phyloP scores from a whole-genome alignment of 148 eudicot species.

The Persicaria tinctoria region DNA sequence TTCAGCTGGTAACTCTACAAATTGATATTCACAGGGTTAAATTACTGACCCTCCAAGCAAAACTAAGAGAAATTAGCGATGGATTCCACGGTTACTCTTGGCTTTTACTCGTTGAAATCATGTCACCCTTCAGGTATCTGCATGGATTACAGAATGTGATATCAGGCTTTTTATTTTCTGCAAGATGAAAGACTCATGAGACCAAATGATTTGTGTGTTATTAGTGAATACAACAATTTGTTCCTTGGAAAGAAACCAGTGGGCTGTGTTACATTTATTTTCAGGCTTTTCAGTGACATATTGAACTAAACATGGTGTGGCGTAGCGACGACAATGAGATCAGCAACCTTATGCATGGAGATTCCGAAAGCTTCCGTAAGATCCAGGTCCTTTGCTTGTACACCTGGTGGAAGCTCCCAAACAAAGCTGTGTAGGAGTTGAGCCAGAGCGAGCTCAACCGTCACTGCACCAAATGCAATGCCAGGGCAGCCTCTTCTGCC shows the following conservation, averaged over 20 bases:
- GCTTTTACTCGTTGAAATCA: too few relatives aligned
- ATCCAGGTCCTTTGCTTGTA: slow-evolving; percentile 35
- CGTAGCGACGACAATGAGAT: slow-evolving; percentile 29
- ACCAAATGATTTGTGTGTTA: too few relatives aligned
- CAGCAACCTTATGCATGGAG: slow-evolving; percentile 39
- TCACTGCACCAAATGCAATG: slow-evolving; percentile 36
- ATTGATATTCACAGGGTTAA: too few relatives aligned
- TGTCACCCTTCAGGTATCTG: too few relatives aligned
- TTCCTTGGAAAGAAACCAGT: too few relatives aligned
- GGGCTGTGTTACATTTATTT: too few relatives aligned
- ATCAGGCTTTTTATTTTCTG: background rate
- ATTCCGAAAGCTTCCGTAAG: slow-evolving; percentile 52
- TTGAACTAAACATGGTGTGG: slow-evolving; percentile 12
- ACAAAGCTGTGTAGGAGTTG: slow-evolving; percentile 50
- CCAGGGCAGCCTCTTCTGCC: slow-evolving; percentile 63
- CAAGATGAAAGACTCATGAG: background rate
- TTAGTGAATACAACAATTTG: too few relatives aligned
- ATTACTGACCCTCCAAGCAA: too few relatives aligned
- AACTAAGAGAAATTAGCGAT: too few relatives aligned
- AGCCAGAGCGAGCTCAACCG: slow-evolving; percentile 48
- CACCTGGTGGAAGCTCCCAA: slow-evolving; percentile 46
- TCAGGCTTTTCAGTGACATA: background rate
- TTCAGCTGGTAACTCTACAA: too few relatives aligned
- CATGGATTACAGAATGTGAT: too few relatives aligned
- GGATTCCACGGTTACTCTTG: too few relatives aligned